Evolutionary conservation across 441 rosid genomes (phyloP).

Genomic region (Euphorbia schlechtendalii): DNA sequence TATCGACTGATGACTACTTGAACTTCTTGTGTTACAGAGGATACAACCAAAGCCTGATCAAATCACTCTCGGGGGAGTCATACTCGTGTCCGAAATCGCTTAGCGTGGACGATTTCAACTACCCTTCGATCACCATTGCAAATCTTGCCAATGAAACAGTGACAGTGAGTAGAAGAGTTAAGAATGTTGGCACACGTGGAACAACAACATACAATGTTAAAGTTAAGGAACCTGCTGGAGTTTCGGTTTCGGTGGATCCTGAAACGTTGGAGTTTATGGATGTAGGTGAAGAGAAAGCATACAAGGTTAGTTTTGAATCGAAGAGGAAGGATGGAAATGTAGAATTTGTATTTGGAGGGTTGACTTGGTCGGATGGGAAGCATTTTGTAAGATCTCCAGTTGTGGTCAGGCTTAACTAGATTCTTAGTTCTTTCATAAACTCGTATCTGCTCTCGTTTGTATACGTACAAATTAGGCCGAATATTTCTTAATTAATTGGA

Average conservation of each 20-base stretch:
- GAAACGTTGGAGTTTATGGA: conserved; percentile 23
- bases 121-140: conserved; percentile 56
- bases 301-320: conserved; percentile 30
- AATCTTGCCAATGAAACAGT: conserved; percentile 17
- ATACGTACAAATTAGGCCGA: background rate
- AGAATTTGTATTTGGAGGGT: conserved; percentile 19
- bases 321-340: background rate
- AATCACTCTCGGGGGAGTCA: conserved; percentile 21
- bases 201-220: conserved; percentile 23
- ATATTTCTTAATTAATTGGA: background rate
- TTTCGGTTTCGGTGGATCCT: conserved; percentile 36
- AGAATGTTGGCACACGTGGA: conserved; percentile 40
- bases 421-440: background rate
- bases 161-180: conserved; percentile 37
- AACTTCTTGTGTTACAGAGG: conserved; percentile 49
- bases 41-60: conserved; percentile 33
- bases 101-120: conserved; percentile 35
- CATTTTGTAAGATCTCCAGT: conserved; percentile 60
- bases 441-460: background rate
- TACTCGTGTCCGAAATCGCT: conserved; percentile 32
- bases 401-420: conserved; percentile 17
- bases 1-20: conserved; percentile 38
- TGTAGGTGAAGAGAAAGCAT: conserved; percentile 40
- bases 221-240: conserved; percentile 30
- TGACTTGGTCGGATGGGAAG: conserved; percentile 54